These are phyloP conservation scores for Epichloe hybrida DNA, from an alignment of 2,329 filamentous ascomycete species.

Conservation along the genomic window DNA sequence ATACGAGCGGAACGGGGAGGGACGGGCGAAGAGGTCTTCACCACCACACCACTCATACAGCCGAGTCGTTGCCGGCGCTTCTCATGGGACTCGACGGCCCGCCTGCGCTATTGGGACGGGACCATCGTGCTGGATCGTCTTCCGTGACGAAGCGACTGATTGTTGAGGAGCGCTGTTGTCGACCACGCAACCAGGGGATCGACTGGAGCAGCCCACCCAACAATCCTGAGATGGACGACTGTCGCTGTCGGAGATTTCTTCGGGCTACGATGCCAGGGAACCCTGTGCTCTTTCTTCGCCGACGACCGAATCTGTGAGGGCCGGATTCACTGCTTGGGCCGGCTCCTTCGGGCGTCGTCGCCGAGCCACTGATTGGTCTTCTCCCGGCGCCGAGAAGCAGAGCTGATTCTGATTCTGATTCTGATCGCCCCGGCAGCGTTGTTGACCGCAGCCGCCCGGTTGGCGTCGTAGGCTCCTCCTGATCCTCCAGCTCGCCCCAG, in stretches of 20 bases:
- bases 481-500: conserved; percentile 78
- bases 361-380: conserved; percentile 18
- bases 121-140: background rate
- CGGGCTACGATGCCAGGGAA: conserved; percentile 49
- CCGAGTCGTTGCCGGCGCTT: conserved; percentile 12
- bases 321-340: conserved; percentile 18
- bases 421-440: conserved; percentile 28
- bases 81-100: background rate
- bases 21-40: background rate
- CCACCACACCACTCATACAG: conserved; percentile 17
- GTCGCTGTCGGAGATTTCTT: conserved; percentile 24
- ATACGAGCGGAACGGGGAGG: background rate
- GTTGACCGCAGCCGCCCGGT: conserved; percentile 31
- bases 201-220: conserved; percentile 36
- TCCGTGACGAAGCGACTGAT: conserved; percentile 2
- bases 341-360: conserved; percentile 12
- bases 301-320: conserved; percentile 22
- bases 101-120: background rate
- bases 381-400: conserved; percentile 24
- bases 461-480: conserved; percentile 33
- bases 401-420: conserved; percentile 19
- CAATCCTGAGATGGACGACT: conserved; percentile 33
- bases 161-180: conserved; percentile 6
- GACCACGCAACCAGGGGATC: conserved; percentile 37
- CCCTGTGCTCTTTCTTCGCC: conserved; percentile 44